These are phyloP conservation scores for Tetracladium setigerum DNA, from an alignment of 495 filamentous ascomycete species.

Conservation along the genomic window DNA sequence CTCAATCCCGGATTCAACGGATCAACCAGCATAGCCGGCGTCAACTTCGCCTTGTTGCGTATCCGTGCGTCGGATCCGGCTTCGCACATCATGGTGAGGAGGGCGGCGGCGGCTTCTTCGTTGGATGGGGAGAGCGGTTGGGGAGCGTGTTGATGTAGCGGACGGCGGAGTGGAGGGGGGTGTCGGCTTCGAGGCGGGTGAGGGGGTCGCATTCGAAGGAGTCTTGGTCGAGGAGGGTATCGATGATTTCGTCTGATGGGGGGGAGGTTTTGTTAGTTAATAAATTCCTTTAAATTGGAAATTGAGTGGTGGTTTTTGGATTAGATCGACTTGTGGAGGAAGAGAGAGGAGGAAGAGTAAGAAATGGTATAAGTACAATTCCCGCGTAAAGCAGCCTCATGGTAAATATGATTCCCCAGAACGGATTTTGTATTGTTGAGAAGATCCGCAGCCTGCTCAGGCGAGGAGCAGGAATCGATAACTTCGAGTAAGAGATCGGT, in stretches of 20 bases:
- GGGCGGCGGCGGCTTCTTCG: conserved; percentile 52
- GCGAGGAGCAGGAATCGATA: conserved; percentile 36
- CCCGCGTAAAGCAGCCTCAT: conserved; percentile 79
- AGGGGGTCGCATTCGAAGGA: conserved; percentile 90
- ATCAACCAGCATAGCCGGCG: conserved; percentile 63
- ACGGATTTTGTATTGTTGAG: conserved; percentile 80
- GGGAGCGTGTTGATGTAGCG: conserved; percentile 67
- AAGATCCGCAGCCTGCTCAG: conserved; percentile 49
- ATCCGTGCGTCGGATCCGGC: conserved; percentile 76
- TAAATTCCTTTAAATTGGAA: background rate
- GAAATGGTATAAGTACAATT: conserved; percentile 53
- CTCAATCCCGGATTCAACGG: conserved; percentile 62
- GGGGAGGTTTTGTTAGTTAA: conserved; percentile 4
- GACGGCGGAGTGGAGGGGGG: conserved; percentile 83
- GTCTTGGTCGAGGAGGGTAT: conserved; percentile 86
- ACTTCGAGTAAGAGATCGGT: conserved; percentile 63
- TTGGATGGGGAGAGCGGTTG: conserved; percentile 32
- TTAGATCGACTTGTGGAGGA: background rate
- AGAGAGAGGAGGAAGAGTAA: background rate
- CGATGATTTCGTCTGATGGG: conserved; percentile 73
- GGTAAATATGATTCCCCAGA: conserved; percentile 79
- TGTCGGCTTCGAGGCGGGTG: conserved; percentile 75
- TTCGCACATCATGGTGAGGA: conserved; percentile 88
- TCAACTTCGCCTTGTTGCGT: conserved; percentile 64
- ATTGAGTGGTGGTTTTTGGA: too few relatives aligned